Evolutionary conservation across 2,329 filamentous ascomycete species (phyloP), one percentile per base, ranked within the genome.

Genomic region (Aspergillus ochraceus): DNA sequence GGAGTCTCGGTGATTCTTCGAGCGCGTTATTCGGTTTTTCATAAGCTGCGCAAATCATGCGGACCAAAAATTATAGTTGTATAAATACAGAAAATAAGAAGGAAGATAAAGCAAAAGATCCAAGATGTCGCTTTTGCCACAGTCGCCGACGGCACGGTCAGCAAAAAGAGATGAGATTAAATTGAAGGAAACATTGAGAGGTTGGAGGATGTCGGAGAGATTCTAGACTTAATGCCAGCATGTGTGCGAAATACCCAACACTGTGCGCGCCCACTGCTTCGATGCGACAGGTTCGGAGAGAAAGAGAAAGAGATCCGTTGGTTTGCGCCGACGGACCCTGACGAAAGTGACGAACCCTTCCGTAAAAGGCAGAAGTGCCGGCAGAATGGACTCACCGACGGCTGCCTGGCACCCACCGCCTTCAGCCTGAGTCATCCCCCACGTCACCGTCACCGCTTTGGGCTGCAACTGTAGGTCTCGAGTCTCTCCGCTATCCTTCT

Each of bases 321-420:
- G 42, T 46, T n/a, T 49, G 47, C 14, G 36, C 45, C n/a, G 49
- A 14, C 9, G 49, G 12, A 58, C n/a, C 49, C 32, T 39, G 20
- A 17, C 46, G 17, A 49, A 22, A 36, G 12, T 36, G 32, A 36
- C 32, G 32, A 36, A 17, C 32, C 4, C 32, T 5, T 36, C 20
- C 45, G 47, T 10, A 49, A 26, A 22, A 32, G 39, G 32, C 50
- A 45, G 36, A 54, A 54, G 8, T 51, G 6, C 42, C 57, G 57
- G 57, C 51, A 54, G 45, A 58, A 58, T 50, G 1, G 24, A 29
- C 49, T 32, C 57, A 50, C 51, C 52, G 52, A 30, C 29, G 2
- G n/a, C 20, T 50, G 54, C 49, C 42, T 56, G 26, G n/a, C 4
- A n/a, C 45, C 26, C 51, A 58, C 57, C 57, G 57, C 57, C 46